Evolutionary conservation across 2,329 filamentous ascomycete species (phyloP), one percentile per base, ranked within the genome.

Genomic region (Aspergillus brunneoviolaceus): DNA sequence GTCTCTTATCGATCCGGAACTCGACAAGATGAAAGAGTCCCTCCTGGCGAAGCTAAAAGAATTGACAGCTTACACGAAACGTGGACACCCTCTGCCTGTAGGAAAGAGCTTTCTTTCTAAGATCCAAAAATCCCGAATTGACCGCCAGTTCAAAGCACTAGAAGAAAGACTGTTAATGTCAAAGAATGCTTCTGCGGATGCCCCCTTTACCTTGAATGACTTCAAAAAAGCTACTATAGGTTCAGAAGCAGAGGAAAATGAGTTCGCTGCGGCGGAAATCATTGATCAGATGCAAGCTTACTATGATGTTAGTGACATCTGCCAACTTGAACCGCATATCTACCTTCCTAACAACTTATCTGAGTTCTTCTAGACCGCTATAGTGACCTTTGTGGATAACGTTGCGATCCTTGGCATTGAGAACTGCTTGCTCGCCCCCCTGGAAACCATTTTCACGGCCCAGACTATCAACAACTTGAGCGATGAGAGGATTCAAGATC

Each of bases 341-440:
- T 23, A 23, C 23, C 23, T 1, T 27, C 25, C 25, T 27, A 9
- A 27, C 6, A 7, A 9, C 25, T 27, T 1, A 29, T 29, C 7
- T 29, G 9, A 29, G 6, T 7, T 29, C 9, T 9, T 29, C 6
- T 49, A 67, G 67, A 66, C 61, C 66, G 76, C 79, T 1, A 70
- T 79, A 3, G 65, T 77, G 12, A 79, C 76, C 0, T 82, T 84
- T 51, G 72, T 79, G 3, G 79, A 84, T 4, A 82, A 82, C 21
- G 70, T 84, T 10, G 73, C 79, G 19, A 81, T 76, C n/a, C 70
- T 83, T 0, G 81, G 76, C 0, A 72, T 82, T 0, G 82, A 84
- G 63, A 79, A 79, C 33, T 82, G 80, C 49, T 75, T 85, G 0
- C 67, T 84, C 0, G 66, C 59, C 0, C 73, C 78, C 1, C 59